Base-by-base conservation (phyloP, 345 rosid genomes). In the Camelina neglecta region DNA sequence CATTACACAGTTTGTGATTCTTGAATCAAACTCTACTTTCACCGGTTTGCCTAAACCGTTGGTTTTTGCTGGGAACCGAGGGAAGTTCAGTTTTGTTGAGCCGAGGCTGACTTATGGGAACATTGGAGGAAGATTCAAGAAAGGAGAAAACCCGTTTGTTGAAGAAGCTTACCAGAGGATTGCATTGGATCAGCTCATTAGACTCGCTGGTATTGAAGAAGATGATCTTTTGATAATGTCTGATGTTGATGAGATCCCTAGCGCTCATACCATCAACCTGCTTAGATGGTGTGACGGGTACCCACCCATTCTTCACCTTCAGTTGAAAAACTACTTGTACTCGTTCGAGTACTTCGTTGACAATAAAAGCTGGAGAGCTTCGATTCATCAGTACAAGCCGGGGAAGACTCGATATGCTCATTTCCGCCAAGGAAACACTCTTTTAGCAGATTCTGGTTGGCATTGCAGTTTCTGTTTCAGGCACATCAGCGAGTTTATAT, bases 401-500 rank as follows among this genome's bases (percentile, higher is more conserved):
- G 90, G 91, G 41, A 84, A 86, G 76, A 92, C 97, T 3, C 78
- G 87, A 61, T 94, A 94, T 67, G 95, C 93, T 33, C 98, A 94
- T 74, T 92, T 69, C 71, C 93, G 97, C 8, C 98, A 88, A 81
- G 83, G 88, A 0, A 89, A 94, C 79, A 23, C 78, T 23, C 81
- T 92, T 5, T 75, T 94, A 71, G 78, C 98, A 4, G 96, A 90
- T 81, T 68, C 98, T 0, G 98, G 98, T 10, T 93, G 97, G 98
- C 98, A 92, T 78, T 94, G 98, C 72, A 94, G 98, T 83, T 94
- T 94, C 81, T 94, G 97, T 74, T 94, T 94, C 79, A 89, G 97
- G 48, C 75, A 59, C 75, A 86, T 94, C 35, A 85, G 77, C 15
- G 90, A 90, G 72, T 94, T 94, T 64, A 54, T 89, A 41, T 94